Evolutionary conservation across 2,329 filamentous ascomycete species (phyloP).

Genomic region (Sarocladium strictum): DNA sequence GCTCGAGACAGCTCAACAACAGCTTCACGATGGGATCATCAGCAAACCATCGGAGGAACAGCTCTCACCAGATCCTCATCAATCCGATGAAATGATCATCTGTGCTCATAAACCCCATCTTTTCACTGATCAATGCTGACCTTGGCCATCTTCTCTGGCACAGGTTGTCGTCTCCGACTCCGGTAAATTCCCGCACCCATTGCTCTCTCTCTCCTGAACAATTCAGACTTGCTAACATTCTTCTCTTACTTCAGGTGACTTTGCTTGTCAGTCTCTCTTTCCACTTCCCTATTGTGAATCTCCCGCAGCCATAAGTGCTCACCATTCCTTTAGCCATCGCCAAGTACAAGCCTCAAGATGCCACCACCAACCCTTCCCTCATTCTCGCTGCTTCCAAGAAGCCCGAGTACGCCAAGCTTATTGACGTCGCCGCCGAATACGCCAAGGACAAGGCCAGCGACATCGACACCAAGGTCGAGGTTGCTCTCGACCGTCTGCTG

Average conservation of each 20-base stretch:
- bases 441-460: conserved; percentile 70
- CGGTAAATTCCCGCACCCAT: conserved; percentile 53
- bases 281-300: conserved; percentile 7
- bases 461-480: conserved; percentile 79
- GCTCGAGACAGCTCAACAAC: not conserved
- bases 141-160: conserved; percentile 9
- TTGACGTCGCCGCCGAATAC: conserved; percentile 77
- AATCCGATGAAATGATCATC: not conserved
- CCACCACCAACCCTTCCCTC: conserved; percentile 98
- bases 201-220: not conserved
- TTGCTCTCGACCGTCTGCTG: conserved; percentile 85
- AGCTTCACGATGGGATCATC: not conserved
- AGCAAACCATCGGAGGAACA: not conserved
- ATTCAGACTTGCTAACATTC: conserved; percentile 22
- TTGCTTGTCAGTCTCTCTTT: conserved; percentile 57
- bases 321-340: conserved; percentile 66
- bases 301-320: conserved; percentile 12
- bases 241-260: conserved; percentile 54
- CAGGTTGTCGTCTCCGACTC: conserved; percentile 96
- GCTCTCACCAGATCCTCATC: not conserved
- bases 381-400: conserved; percentile 99
- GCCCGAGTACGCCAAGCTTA: conserved; percentile 87
- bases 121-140: conserved; percentile 3
- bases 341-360: conserved; percentile 99
- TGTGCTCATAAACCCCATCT: not conserved